Percentiles rank a stretch among this genome's conserved stretches.
Evolutionary conservation across 208 protist genomes (phyloP).

Genomic region (Leishmania braziliensis): DNA sequence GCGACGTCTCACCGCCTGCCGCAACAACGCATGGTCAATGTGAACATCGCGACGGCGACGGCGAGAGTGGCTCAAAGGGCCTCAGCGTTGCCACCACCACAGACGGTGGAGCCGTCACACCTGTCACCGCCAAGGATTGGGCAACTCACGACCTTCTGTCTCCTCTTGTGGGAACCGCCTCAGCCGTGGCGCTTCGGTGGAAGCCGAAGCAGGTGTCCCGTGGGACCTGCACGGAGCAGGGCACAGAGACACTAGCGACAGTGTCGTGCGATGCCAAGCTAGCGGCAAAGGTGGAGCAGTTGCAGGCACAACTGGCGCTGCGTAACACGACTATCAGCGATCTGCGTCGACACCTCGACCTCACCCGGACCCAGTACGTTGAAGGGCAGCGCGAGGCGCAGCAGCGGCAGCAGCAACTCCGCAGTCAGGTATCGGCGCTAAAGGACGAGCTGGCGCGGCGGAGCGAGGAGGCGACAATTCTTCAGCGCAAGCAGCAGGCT

Average conservation of each 20-base stretch:
- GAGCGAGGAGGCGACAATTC: slow-evolving; percentile 47
- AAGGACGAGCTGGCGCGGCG: slow-evolving; percentile 80
- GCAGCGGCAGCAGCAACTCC: slow-evolving; percentile 25
- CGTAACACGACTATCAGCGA: slow-evolving; percentile 54
- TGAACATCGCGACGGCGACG: background rate
- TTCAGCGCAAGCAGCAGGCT: slow-evolving; percentile 46
- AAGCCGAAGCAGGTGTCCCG: slow-evolving; percentile 49
- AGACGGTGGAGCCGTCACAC: too few species aligned
- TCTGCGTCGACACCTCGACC: slow-evolving; percentile 53
- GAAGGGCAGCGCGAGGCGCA: slow-evolving; percentile 28
- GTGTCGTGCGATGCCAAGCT: slow-evolving; percentile 19
- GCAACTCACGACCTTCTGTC: slow-evolving; percentile 1
- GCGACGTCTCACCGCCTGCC: slow-evolving; percentile 11
- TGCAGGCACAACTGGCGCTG: slow-evolving; percentile 51
- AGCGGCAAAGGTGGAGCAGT: slow-evolving; percentile 27
- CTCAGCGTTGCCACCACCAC: background rate
- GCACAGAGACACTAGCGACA: background rate
- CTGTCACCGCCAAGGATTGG: background rate
- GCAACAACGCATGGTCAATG: background rate
- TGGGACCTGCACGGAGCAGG: slow-evolving; percentile 34
- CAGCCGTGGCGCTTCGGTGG: slow-evolving; percentile 25
- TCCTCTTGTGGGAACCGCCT: background rate
- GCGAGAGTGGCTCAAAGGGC: background rate
- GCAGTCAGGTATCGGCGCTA: slow-evolving; percentile 62
- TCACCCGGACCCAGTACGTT: slow-evolving; percentile 37